Evolutionary conservation across 73 alveolate species (phyloP), one percentile per base, ranked within the genome.

Genomic region (Paramecium bursaria): DNA sequence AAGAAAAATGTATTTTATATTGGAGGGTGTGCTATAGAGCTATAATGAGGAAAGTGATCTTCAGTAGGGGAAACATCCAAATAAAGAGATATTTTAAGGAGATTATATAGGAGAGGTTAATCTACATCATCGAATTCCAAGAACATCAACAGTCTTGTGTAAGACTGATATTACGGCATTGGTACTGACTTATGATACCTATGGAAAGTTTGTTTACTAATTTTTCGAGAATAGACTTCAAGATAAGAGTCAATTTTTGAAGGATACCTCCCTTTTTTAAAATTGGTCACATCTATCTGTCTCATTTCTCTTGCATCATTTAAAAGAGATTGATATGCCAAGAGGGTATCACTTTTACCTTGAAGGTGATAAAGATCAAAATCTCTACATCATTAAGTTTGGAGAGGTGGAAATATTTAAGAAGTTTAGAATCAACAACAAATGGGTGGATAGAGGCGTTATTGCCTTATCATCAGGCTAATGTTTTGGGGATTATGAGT

Each of bases 401-500:
- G 82, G 82, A 2, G 82, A 67, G 27, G 44, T 67, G 5, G 17
- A 19, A 15, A 67, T 67, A 19, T 67, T 39, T 39, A 31, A 42
- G 13, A 39, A 67, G 4, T 19, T 42, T 6, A 67, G 21, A 19
- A 50, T 57, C 1, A 57, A 57, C 27, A 50, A 50, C 30, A 67
- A 67, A 19, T 21, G 17, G 1, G 17, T 25, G 21, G 57, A 31
- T 35, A 2, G 33, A 3, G 54, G 57, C 0, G 27, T 67, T 9
- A 47, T 67, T 6, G 19, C 23, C 9, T 35, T 67, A 6, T 53
- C 60, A 3, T 14, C 27, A 17, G 82, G 82, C 19, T 21, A 67
- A 39, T 67, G 82, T 67, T 67, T 67, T 67, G 82, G 82, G 6
- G 82, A 67, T 42, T 67, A 14, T 67, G 82, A 67, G 11, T 67